Evolutionary conservation across 495 filamentous ascomycete species (phyloP).

Genomic region (Penicillium maclennaniae): DNA sequence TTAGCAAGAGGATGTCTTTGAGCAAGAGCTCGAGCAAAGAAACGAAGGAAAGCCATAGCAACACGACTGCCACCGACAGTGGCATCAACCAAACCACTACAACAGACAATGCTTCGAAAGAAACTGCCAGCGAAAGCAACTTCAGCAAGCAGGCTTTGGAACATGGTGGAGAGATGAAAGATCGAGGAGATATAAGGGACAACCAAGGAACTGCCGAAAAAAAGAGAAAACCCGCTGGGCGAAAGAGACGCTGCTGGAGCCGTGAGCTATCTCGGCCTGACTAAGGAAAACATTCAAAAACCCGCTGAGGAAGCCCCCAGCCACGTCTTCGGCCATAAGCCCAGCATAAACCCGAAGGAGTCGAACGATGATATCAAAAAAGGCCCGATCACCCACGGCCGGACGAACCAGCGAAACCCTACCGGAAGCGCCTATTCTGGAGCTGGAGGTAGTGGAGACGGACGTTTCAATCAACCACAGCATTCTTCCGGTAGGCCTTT

Average conservation of each 20-base stretch:
- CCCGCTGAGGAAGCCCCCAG: conserved; percentile 5
- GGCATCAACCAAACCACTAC: conserved; percentile 1
- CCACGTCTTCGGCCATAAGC: conserved; percentile 10
- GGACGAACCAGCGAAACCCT: conserved; percentile 5
- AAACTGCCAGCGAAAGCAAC: conserved; percentile 5
- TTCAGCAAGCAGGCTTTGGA: conserved; percentile 10
- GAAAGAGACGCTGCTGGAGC: conserved; percentile 6
- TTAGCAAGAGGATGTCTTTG: conserved; percentile 19
- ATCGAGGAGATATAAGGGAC: conserved; percentile 13
- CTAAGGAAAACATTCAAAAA: conserved; percentile 2
- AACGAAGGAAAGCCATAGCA: conserved; percentile 1
- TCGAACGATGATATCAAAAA: conserved; percentile 24
- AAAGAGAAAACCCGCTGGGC: conserved; percentile 8
- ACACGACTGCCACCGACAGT: conserved; percentile 6
- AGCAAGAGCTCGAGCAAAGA: conserved; percentile 4
- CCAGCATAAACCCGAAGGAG: conserved; percentile 1
- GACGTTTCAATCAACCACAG: neutral
- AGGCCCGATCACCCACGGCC: conserved; percentile 17
- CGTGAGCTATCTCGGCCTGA: conserved; percentile 2
- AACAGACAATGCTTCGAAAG: conserved; percentile 7
- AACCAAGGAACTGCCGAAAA: conserved; percentile 9
- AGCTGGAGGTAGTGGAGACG: neutral
- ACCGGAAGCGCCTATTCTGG: neutral
- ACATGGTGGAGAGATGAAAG: conserved; percentile 8
- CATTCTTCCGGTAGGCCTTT: too few relatives aligned